Base-by-base conservation (phyloP, 2,329 filamentous ascomycete species). In the Cladosporium sp. region DNA sequence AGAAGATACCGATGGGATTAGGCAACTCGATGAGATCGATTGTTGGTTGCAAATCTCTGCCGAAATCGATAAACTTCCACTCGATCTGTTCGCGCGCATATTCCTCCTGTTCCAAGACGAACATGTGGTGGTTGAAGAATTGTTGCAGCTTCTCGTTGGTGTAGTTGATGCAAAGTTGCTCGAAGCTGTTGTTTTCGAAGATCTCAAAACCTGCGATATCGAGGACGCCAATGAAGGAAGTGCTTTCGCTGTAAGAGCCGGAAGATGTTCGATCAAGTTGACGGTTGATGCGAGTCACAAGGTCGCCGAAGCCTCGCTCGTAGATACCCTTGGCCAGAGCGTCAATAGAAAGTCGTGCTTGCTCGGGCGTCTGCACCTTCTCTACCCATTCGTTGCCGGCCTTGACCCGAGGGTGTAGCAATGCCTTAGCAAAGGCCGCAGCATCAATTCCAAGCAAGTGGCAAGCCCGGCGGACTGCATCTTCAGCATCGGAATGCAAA, bases 131-230 rank as follows among this genome's bases (percentile, higher is more conserved):
- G 72, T 98, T 98, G 77, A 98, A 98, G 68, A 97, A 92, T 69
- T 98, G 93, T 68, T 98, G 93, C 49, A 98, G 76, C 72, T 98
- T 98, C 72, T 98, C 93, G 70, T 98, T 98, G 71, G 93, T 93
- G 65, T 98, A 98, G 72, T 98, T 98, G 80, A 98, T 98, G 73
- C 93, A 98, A 72, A 98, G 98, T 69, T 98, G 93, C 69, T 98
- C 93, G 63, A 98, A 98, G 0, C 93, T 98, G 74, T 98, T 98
- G 77, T 96, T 97, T 55, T 93, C 92, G 65, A 98, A 98, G 72
- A 97, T 93, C 70, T 98, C 93, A 65, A 98, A 98, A 56, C 92
- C 92, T 70, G 97, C 97, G 60, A 98, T 98, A 88, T 98, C 93
- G 57, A 98, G 80, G 41, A 98, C 93, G 69, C 93, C 93, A 62